These are phyloP conservation scores for Stephanodiscus triporus DNA, from an alignment of 108 stramenopile genomes.

Conservation along the genomic window DNA sequence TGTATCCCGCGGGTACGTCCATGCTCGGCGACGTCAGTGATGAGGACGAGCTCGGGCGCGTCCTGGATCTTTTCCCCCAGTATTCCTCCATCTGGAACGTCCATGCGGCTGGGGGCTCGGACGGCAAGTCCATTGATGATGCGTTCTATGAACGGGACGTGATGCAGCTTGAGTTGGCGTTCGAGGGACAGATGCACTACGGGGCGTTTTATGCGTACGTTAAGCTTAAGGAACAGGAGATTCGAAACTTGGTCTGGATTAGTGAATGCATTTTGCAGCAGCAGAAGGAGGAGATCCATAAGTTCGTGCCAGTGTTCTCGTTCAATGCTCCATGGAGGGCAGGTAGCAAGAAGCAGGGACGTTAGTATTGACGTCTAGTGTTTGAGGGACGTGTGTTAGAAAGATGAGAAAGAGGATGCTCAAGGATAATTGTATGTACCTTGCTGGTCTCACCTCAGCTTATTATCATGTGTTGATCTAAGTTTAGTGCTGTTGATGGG, in stretches of 20 bases:
- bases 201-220: constrained; percentile 98
- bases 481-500: no score
- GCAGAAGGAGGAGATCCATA: constrained; percentile 97
- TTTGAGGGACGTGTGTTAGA: background rate
- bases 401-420: no score
- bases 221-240: constrained; percentile 99
- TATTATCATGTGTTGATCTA: no score
- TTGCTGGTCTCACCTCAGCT: no score
- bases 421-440: no score
- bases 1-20: constrained; percentile 97
- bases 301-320: constrained; percentile 98
- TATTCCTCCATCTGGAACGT: constrained; percentile 94
- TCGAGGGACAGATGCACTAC: constrained; percentile 99
- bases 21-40: constrained; percentile 89
- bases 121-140: constrained; percentile 95
- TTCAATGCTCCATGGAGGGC: constrained; percentile 91
- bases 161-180: constrained; percentile 94
- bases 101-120: constrained; percentile 79
- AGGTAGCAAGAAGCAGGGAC: constrained; percentile 42
- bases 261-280: constrained; percentile 98
- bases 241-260: constrained; percentile 99
- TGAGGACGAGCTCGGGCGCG: constrained; percentile 90
- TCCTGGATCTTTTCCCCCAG: constrained; percentile 89
- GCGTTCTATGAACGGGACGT: constrained; percentile 99
- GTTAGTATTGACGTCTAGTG: constrained; percentile 5